A percentile compares a stretch with the other conserved stretches of the same genome.
Conservation (phyloP, 2,329 filamentous ascomycete species). For the Phoma sp. region DNA sequence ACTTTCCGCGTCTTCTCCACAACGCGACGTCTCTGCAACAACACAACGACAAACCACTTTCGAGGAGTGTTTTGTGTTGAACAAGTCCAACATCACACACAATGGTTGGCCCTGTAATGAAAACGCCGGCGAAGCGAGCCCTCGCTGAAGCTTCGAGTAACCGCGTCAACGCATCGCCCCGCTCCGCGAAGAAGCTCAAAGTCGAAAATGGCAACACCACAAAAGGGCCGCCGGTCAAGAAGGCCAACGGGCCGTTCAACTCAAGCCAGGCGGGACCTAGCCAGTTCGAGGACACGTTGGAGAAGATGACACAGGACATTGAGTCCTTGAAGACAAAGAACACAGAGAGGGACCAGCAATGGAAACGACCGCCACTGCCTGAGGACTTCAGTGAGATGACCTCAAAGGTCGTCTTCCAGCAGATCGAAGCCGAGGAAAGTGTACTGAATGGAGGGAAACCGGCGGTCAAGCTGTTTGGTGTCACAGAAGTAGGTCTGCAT, state of each 20-base stretch:
- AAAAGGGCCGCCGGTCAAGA: slow-evolving; percentile 68
- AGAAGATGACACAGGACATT: slow-evolving; percentile 95
- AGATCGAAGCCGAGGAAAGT: slow-evolving; percentile 94
- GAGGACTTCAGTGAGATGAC: slow-evolving; percentile 65
- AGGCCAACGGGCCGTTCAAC: slow-evolving; percentile 62
- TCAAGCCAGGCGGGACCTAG: slow-evolving; percentile 84
- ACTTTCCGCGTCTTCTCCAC: slow-evolving; percentile 26
- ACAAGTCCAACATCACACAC: slow-evolving; percentile 2
- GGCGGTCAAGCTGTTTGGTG: slow-evolving; percentile 90
- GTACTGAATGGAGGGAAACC: slow-evolving; percentile 76
- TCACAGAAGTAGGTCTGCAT: slow-evolving; percentile 69
- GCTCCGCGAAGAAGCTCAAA: slow-evolving; percentile 79
- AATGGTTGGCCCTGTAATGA: slow-evolving; percentile 44
- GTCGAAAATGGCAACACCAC: slow-evolving; percentile 68
- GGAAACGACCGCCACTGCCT: slow-evolving; percentile 71
- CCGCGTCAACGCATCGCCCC: slow-evolving; percentile 53
- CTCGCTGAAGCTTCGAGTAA: slow-evolving; percentile 55
- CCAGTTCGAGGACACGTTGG: slow-evolving; percentile 91
- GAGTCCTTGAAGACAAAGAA: slow-evolving; percentile 84
- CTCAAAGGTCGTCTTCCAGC: slow-evolving; percentile 85
- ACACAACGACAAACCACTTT: slow-evolving; percentile 9
- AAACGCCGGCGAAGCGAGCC: slow-evolving; percentile 53
- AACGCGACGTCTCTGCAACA: slow-evolving; percentile 14
- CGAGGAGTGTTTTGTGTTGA: not conserved
- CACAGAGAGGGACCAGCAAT: slow-evolving; percentile 90